Base-by-base conservation (phyloP, 345 rosid species). In the Populus simonii region DNA sequence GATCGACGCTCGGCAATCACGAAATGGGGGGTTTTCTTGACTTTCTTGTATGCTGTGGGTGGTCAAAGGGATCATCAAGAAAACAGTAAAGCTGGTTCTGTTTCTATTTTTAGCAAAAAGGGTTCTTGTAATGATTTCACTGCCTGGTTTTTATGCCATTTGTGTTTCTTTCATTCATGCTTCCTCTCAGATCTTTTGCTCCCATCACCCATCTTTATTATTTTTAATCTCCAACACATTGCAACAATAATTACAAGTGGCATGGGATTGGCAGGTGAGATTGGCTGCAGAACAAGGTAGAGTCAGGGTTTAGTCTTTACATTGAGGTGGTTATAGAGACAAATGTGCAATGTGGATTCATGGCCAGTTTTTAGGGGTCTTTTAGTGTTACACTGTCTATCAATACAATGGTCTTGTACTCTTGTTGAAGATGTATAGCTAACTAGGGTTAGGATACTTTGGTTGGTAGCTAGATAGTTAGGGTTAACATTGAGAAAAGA, bases 1-100 rank as follows among this genome's bases (percentile, higher is more conserved):
- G 86, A 85, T 68, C 86, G 96, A 89, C 91, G 94, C 92, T 90
- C 88, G 89, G 96, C 93, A 90, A 80, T 85, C 92, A 84, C 76
- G 87, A 86, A 88, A 85, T 83, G 86, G 90, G 79, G 83, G 72
- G 74, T 35, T 80, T 79, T 83, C 63, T 31, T 73, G 38, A 15
- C 43, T 59, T 57, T 49, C 53, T 66, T 68, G 84, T 80, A 84
- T 81, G 84, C 59, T 49, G 41, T 76, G 63, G 18, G 61, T 41
- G 33, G 20, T 25, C 59, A 45, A 16, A 36, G 61, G 70, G 29
- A 6, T 55, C 61, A 20, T 55, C 25, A 22, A 62, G 74, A 76
- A n/a, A 80, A 79, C 36, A 79, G 80, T 71, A 80, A 76, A 71
- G 70, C 55, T n/a, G 74, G 10, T 59, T 9, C n/a, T 67, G 85